Conservation (phyloP, 345 rosid genomes). For the Eucalyptus sideroxylon region DNA sequence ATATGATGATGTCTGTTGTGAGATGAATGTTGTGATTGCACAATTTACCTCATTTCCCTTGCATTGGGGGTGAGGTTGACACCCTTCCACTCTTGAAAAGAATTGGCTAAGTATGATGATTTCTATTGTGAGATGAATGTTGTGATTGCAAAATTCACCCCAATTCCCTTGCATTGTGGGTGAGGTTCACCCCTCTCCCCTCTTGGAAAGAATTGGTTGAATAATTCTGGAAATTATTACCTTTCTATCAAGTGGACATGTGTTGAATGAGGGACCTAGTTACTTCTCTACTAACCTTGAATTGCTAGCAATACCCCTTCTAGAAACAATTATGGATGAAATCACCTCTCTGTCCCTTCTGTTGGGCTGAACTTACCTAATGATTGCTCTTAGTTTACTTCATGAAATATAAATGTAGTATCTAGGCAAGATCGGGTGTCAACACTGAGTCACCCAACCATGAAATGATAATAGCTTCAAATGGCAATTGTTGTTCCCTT, state of each 20-base stretch:
- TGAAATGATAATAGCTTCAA: neutral
- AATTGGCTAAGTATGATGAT: no score
- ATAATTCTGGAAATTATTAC: neutral
- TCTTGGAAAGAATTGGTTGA: neutral
- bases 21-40: neutral
- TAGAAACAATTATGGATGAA: neutral
- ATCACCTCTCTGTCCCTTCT: neutral
- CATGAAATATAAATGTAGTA: neutral
- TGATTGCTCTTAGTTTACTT: neutral
- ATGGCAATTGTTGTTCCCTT: neutral
- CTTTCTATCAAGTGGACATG: neutral
- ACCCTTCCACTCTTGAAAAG: neutral
- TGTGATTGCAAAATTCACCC: no score
- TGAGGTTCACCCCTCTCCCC: no score
- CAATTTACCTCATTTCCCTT: neutral
- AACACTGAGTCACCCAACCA: neutral
- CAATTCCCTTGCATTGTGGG: no score
- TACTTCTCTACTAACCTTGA: neutral
- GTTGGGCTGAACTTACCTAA: neutral
- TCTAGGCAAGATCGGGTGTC: neutral
- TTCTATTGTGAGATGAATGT: no score
- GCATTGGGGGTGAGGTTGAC: neutral
- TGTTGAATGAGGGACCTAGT: neutral
- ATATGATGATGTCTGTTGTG: no score
- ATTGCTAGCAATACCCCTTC: neutral